A percentile compares a stretch with the other conserved stretches of the same genome.
Evolutionary conservation across 164 flowering plant species (phyloP).

Genomic region (Vitis cinerea): DNA sequence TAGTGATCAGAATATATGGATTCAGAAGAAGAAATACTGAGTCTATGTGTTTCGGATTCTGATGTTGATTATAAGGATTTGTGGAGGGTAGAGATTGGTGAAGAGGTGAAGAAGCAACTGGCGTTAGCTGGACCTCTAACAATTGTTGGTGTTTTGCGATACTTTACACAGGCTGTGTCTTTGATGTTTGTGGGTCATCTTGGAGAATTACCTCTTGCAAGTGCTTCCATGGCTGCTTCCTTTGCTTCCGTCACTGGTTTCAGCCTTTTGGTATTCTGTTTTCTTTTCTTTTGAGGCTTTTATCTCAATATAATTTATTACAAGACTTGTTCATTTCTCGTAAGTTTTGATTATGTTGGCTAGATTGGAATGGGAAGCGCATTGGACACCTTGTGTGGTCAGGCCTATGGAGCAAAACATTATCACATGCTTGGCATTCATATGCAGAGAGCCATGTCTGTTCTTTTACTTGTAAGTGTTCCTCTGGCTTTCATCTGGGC

Average conservation of each 20-base stretch:
- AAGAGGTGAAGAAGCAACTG: conserved; percentile 39
- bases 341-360: background rate
- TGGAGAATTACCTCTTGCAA: conserved; percentile 50
- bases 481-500: conserved; percentile 24
- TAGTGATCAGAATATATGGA: too few species aligned
- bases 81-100: conserved; percentile 10
- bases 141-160: conserved; percentile 29
- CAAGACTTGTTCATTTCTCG: too few species aligned
- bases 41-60: too few species aligned
- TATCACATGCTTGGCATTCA: conserved; percentile 20
- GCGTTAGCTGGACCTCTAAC: conserved; percentile 51
- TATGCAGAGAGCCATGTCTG: conserved; percentile 15
- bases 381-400: conserved; percentile 15
- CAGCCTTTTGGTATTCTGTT: conserved; percentile 37
- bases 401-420: conserved; percentile 24
- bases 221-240: conserved; percentile 58
- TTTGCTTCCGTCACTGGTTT: conserved; percentile 57
- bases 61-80: background rate
- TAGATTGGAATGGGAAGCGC: conserved; percentile 17
- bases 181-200: conserved; percentile 65
- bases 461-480: conserved; percentile 11
- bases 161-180: conserved; percentile 40
- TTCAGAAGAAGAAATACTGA: too few species aligned
- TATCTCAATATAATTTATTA: background rate
- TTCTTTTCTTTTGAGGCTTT: background rate